phyloP scores from a whole-genome alignment of 2,329 filamentous ascomycete genomes.

The Aspergillus texensis region DNA sequence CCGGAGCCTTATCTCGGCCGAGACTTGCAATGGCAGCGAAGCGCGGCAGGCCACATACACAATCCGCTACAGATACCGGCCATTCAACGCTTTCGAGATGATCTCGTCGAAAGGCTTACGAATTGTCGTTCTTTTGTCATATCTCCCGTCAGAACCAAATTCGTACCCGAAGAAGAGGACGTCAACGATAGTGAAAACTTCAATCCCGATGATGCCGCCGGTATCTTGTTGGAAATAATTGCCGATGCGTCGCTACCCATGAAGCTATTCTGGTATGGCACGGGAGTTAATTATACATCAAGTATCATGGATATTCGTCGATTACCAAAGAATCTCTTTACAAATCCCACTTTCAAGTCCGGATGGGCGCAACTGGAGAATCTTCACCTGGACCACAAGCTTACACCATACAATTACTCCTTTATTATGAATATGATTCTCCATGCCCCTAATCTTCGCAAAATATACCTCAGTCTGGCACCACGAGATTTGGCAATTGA shows the following conservation, averaged over 20 bases:
- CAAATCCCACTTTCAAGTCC: slow-evolving; percentile 5
- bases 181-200: neutral
- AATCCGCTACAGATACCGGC: slow-evolving; percentile 7
- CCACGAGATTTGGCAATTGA: slow-evolving; percentile 13
- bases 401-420: slow-evolving; percentile 15
- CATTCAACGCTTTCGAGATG: slow-evolving; percentile 11
- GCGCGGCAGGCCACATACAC: slow-evolving; percentile 11
- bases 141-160: slow-evolving; percentile 6
- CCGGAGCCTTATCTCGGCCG: slow-evolving; percentile 14
- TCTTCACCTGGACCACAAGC: slow-evolving; percentile 15
- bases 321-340: slow-evolving; percentile 13
- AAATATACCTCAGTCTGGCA: slow-evolving; percentile 14
- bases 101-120: slow-evolving; percentile 5
- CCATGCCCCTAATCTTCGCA: slow-evolving; percentile 8
- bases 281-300: slow-evolving; percentile 14
- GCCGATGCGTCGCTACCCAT: slow-evolving; percentile 11
- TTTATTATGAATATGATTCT: slow-evolving; percentile 14
- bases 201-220: slow-evolving; percentile 13
- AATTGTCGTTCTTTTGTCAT: slow-evolving; percentile 17
- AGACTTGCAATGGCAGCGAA: slow-evolving; percentile 12
- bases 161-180: neutral
- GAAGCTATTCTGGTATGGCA: slow-evolving; percentile 18
- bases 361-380: slow-evolving; percentile 12
- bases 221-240: slow-evolving; percentile 13
- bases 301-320: slow-evolving; percentile 11